These are phyloP conservation scores for Xylaria polymorpha DNA, from an alignment of 2,329 filamentous ascomycete genomes.

Conservation along the genomic window DNA sequence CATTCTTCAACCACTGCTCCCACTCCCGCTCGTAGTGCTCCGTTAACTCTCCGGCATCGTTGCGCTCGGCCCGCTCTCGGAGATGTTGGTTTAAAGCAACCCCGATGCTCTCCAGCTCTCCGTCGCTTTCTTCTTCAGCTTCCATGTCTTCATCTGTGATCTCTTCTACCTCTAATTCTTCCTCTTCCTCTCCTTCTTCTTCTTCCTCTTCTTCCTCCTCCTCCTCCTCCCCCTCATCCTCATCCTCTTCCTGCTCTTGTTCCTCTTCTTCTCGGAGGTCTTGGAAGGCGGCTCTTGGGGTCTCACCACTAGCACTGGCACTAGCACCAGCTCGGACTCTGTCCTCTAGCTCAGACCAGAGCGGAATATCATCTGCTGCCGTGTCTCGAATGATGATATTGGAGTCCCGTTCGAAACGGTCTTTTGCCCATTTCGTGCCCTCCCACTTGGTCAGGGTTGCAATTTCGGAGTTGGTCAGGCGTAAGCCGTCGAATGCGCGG, in stretches of 20 bases:
- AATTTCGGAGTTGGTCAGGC: constrained; percentile 77
- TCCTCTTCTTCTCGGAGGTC: constrained; percentile 41
- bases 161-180: constrained; percentile 14
- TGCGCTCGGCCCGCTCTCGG: constrained; percentile 70
- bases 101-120: constrained; percentile 68
- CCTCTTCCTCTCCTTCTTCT: constrained; percentile 16
- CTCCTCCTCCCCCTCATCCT: constrained; percentile 11
- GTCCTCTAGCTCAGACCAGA: constrained; percentile 66
- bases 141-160: constrained; percentile 57
- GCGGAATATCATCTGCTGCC: constrained; percentile 73
- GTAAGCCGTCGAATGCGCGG: constrained; percentile 76
- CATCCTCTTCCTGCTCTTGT: constrained; percentile 10
- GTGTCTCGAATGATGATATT: constrained; percentile 77
- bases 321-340: constrained; percentile 38
- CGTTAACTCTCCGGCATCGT: constrained; percentile 68
- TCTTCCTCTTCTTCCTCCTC: constrained; percentile 17
- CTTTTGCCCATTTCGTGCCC: constrained; percentile 84
- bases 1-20: constrained; percentile 80
- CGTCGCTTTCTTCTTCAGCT: constrained; percentile 65
- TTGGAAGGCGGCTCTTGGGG: constrained; percentile 46
- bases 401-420: constrained; percentile 81
- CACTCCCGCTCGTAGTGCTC: constrained; percentile 75
- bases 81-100: constrained; percentile 73
- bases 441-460: constrained; percentile 81
- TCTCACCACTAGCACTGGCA: constrained; percentile 31